A percentile compares a stretch with the other conserved stretches of the same genome.
phyloP scores from a whole-genome alignment of 2,329 filamentous ascomycete species.

The Epichloe uncinata region DNA sequence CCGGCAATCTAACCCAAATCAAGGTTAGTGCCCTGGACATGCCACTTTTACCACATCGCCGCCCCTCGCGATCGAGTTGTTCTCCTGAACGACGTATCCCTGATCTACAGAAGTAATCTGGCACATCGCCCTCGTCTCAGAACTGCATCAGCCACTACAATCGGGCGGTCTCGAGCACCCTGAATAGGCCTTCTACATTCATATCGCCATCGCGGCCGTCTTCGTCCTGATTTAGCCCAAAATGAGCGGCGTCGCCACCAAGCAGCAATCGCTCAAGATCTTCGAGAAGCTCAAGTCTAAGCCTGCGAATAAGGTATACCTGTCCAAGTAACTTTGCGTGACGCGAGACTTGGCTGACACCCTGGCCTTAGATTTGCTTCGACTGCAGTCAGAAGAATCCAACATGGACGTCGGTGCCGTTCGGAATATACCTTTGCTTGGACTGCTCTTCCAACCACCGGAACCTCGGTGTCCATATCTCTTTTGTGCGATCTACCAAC shows the following conservation, averaged over 20 bases:
- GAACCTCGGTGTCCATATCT: conserved; percentile 96
- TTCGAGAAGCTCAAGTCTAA: conserved; percentile 96
- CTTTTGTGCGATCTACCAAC: conserved; percentile 95
- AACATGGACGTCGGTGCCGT: conserved; percentile 94
- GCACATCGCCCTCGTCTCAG: background rate
- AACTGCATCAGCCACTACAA: background rate
- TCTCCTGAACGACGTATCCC: conserved; percentile 20
- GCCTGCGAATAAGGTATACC: conserved; percentile 74
- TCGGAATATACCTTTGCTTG: conserved; percentile 95
- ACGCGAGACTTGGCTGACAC: background rate
- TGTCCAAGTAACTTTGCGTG: too few species aligned
- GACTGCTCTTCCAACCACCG: conserved; percentile 96
- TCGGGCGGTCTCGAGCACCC: background rate
- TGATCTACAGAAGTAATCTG: background rate
- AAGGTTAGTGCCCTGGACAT: conserved; percentile 26
- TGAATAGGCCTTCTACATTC: background rate
- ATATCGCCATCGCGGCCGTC: background rate
- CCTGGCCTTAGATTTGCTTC: conserved; percentile 66
- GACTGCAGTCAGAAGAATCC: conserved; percentile 96
- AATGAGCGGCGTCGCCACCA: conserved; percentile 63
- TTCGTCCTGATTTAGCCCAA: conserved; percentile 18
- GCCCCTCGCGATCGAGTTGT: conserved; percentile 18
- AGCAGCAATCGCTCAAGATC: conserved; percentile 90
- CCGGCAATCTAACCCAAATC: conserved; percentile 15
- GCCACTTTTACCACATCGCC: conserved; percentile 27